Conservation (phyloP, 192 early-diverging fungal species). For the Cladochytrium replicatum region DNA sequence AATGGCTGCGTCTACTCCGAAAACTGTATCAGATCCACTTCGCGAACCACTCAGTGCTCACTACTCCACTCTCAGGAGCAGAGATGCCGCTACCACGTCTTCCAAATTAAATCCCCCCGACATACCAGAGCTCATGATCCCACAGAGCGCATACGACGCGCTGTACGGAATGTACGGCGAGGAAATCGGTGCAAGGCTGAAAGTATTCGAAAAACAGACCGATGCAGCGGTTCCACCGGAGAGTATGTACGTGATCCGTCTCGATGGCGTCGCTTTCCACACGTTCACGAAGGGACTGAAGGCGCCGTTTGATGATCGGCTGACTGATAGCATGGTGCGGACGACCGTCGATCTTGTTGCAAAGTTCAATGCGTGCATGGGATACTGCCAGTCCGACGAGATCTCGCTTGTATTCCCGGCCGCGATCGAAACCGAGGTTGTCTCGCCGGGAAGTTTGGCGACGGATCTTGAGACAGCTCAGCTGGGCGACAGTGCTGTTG, state of each 20-base stretch:
- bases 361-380: constrained; percentile 28
- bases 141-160: too few relatives aligned
- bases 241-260: constrained; percentile 29
- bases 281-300: constrained; percentile 38
- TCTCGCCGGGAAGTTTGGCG: not conserved
- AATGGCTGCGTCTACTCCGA: too few relatives aligned
- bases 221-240: constrained; percentile 14
- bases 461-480: not conserved
- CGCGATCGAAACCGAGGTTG: too few relatives aligned
- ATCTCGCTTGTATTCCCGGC: constrained; percentile 44
- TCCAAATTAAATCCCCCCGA: not conserved
- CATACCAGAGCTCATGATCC: not conserved
- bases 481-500: not conserved
- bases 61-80: not conserved
- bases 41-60: too few relatives aligned
- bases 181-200: constrained; percentile 13
- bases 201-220: constrained; percentile 14
- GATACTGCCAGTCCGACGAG: constrained; percentile 42
- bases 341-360: constrained; percentile 33
- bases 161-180: not conserved
- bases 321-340: constrained; percentile 35
- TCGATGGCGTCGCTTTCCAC: constrained; percentile 44
- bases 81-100: not conserved
- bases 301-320: constrained; percentile 38
- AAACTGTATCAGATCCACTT: too few relatives aligned